phyloP scores from a whole-genome alignment of 164 flowering plant species.

The Akebia trifoliata region DNA sequence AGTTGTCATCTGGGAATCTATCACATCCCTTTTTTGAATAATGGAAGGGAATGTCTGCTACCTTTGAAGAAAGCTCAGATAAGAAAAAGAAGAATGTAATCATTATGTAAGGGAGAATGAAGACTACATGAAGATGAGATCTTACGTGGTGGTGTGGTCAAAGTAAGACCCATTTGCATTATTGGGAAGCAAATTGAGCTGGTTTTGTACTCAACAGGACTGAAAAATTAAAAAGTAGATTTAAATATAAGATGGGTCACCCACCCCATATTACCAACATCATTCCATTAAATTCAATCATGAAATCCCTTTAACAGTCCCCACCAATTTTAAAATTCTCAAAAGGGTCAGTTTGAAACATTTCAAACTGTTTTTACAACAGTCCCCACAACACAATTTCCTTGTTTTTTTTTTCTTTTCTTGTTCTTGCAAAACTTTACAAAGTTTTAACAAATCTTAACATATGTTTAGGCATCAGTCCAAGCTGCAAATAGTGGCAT shows the following conservation, averaged over 20 bases:
- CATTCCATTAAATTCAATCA: conserved; percentile 13
- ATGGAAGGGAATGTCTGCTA: conserved; percentile 35
- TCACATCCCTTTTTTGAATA: conserved; percentile 24
- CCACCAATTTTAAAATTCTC: conserved; percentile 20
- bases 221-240: background rate
- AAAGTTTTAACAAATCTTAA: background rate
- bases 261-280: conserved; percentile 6
- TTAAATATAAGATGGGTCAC: conserved; percentile 14
- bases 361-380: conserved; percentile 23
- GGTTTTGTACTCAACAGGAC: conserved; percentile 27
- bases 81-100: conserved; percentile 27
- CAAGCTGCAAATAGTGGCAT: conserved; percentile 83
- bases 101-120: conserved; percentile 34
- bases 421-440: conserved; percentile 32
- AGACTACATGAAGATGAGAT: conserved; percentile 15
- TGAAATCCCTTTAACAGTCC: conserved; percentile 8
- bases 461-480: conserved; percentile 41
- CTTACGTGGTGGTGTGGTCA: conserved; percentile 28
- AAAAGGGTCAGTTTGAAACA: conserved; percentile 22
- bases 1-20: conserved; percentile 28
- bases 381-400: background rate
- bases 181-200: conserved; percentile 46
- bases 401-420: conserved; percentile 3
- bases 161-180: conserved; percentile 34
- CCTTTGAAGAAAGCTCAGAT: conserved; percentile 38